Evolutionary conservation across 2,329 filamentous ascomycete species (phyloP).

Genomic region (Fusarium papillatum): DNA sequence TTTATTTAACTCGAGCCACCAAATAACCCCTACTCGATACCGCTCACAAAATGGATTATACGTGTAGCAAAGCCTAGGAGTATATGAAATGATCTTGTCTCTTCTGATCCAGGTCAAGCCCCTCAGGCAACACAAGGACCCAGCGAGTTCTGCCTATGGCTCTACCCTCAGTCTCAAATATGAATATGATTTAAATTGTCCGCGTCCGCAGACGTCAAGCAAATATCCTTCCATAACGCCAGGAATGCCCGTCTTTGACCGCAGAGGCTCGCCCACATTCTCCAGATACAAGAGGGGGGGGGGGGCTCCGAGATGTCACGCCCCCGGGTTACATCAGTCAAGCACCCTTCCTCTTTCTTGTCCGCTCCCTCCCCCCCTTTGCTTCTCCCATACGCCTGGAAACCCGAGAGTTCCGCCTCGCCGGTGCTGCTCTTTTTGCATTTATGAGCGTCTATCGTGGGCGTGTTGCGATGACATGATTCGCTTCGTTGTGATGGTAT

Average conservation of each 20-base stretch:
- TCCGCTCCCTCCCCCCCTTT: neutral
- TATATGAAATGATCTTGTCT: neutral
- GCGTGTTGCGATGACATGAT: constrained; percentile 18
- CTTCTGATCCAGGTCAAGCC: neutral
- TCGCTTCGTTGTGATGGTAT: constrained; percentile 26
- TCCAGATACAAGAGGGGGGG: constrained; percentile 27
- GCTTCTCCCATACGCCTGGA: constrained; percentile 19
- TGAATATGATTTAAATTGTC: constrained; percentile 30
- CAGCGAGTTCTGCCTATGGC: neutral
- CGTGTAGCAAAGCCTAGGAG: neutral
- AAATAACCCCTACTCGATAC: neutral
- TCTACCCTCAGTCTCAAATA: neutral
- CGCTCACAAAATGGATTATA: neutral
- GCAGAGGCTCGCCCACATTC: constrained; percentile 23
- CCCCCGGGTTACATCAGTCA: constrained; percentile 12
- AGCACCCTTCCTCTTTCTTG: constrained; percentile 8
- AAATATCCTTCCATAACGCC: constrained; percentile 38
- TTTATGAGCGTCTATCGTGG: constrained; percentile 29
- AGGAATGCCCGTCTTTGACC: constrained; percentile 35
- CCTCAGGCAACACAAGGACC: constrained; percentile 24
- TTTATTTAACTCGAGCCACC: too few relatives aligned
- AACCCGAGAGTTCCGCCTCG: constrained; percentile 3
- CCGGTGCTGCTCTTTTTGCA: constrained; percentile 10
- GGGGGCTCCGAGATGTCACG: neutral
- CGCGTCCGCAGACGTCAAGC: constrained; percentile 27